Evolutionary conservation across 2,329 filamentous ascomycete species (phyloP), one percentile per base, ranked within the genome.

Genomic region (Ceratocystis variospora): DNA sequence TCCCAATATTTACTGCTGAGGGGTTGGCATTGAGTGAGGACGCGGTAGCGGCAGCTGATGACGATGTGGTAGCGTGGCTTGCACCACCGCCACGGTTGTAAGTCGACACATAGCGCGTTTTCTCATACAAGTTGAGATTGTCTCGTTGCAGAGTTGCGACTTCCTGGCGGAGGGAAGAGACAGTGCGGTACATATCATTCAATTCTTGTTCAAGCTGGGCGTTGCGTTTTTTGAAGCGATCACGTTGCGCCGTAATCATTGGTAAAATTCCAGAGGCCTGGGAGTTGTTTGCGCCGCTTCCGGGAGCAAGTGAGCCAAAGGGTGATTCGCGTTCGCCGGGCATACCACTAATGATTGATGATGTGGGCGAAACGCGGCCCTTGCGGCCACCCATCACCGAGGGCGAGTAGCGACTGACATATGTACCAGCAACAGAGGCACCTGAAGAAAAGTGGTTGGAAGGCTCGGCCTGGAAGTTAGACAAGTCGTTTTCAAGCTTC

Each of bases 201-300:
- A 97, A 80, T 73, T 97, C 93, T 68, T 88, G 84, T 76, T 97
- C 94, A 25, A 99, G 83, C 74, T 99, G 89, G 0, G 85, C 79
- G 70, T 96, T 97, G 73, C 92, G 90, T 79, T 96, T 90, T 80
- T 96, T 97, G 83, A 97, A 99, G 63, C 94, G 90, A 76, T 99
- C 94, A 69, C 94, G 87, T 77, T 99, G 95, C 1, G 95, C 94
- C 44, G 94, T 96, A 64, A 99, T 89, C 95, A 99, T 99, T 44
- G 94, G 95, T 28, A 99, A 79, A 70, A 99, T 96, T 12, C 92
- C 90, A 0, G 89, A 89, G 17, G 59, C 61, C 41, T 63, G 61
- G 4, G 61, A 59, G 5, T 55, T 64, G 5, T 33, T 62, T 10
- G 25, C 45, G 10, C 55, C 59, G 50, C n/a, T 41, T 1, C 90